A percentile compares a stretch with the other conserved stretches of the same genome.
phyloP scores from a whole-genome alignment of 345 rosid genomes.

The Leavenworthia alabamica region DNA sequence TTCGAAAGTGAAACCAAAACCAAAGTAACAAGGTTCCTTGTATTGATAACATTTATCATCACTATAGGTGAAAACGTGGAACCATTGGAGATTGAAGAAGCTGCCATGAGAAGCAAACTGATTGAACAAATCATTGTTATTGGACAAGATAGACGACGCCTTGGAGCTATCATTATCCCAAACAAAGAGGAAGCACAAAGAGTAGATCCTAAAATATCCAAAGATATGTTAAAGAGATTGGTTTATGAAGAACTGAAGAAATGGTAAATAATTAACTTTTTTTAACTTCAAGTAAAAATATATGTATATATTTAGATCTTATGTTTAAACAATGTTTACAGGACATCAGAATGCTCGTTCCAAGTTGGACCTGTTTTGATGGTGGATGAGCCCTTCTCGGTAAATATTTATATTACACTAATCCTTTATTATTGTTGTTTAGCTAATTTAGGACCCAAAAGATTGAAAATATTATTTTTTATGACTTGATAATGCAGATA shows the following conservation, averaged over 20 bases:
- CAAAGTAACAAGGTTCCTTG: background rate
- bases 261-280: slow-evolving; percentile 45
- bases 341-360: slow-evolving; percentile 67
- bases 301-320: background rate
- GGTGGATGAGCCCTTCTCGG: slow-evolving; percentile 66
- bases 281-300: background rate
- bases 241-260: slow-evolving; percentile 50
- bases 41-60: slow-evolving; percentile 2
- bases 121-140: slow-evolving; percentile 77
- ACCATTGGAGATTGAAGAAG: slow-evolving; percentile 81
- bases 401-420: slow-evolving; percentile 10
- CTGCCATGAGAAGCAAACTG: slow-evolving; percentile 71
- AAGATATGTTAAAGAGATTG: slow-evolving; percentile 42
- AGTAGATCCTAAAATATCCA: slow-evolving; percentile 41
- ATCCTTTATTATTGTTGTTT: background rate
- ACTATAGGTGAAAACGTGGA: slow-evolving; percentile 84
- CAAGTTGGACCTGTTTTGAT: slow-evolving; percentile 72
- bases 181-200: slow-evolving; percentile 69
- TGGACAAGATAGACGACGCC: slow-evolving; percentile 92
- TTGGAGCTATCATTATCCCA: slow-evolving; percentile 80
- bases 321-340: slow-evolving; percentile 28
- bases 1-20: background rate
- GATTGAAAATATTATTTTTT: background rate
- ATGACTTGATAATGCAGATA: slow-evolving; percentile 48
- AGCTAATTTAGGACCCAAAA: background rate